phyloP scores from a whole-genome alignment of 768 basidiomycete species.

The Melanogaster broomeanus region DNA sequence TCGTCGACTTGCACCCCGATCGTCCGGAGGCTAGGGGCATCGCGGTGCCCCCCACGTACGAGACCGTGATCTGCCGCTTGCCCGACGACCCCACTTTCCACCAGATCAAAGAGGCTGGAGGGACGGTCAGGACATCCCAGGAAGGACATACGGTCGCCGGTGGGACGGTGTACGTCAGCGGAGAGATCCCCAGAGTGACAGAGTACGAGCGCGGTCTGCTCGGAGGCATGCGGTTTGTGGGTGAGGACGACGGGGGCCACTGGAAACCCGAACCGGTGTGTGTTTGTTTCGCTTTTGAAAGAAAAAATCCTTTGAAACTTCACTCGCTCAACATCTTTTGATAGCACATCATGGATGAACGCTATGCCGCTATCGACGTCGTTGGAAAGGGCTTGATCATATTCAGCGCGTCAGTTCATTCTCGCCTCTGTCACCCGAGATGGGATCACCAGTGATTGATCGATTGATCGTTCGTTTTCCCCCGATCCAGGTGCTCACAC shows the following conservation, averaged over 20 bases:
- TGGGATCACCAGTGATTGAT: too few species aligned
- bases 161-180: slow-evolving; percentile 73
- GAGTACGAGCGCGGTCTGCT: slow-evolving; percentile 67
- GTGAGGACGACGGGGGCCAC: slow-evolving; percentile 25
- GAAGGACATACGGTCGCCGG: slow-evolving; percentile 69
- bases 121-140: slow-evolving; percentile 51
- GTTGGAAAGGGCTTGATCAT: slow-evolving; percentile 80
- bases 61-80: slow-evolving; percentile 59
- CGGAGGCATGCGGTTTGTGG: slow-evolving; percentile 65
- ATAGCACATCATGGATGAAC: slow-evolving; percentile 81
- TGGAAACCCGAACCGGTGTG: slow-evolving; percentile 62
- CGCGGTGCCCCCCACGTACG: slow-evolving; percentile 59
- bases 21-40: slow-evolving; percentile 76
- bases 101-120: slow-evolving; percentile 57
- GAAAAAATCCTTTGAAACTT: not conserved
- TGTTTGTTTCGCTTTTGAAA: slow-evolving; percentile 38
- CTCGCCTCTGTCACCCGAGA: too few species aligned
- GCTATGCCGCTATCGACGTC: slow-evolving; percentile 77
- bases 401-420: slow-evolving; percentile 72
- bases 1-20: slow-evolving; percentile 77
- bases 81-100: slow-evolving; percentile 74
- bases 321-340: not conserved
- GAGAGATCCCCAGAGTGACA: slow-evolving; percentile 74
- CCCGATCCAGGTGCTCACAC: slow-evolving; percentile 59
- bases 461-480: not conserved